These are phyloP conservation scores for Didymella sp. DNA, from an alignment of 2,329 filamentous ascomycete species.

Conservation along the genomic window DNA sequence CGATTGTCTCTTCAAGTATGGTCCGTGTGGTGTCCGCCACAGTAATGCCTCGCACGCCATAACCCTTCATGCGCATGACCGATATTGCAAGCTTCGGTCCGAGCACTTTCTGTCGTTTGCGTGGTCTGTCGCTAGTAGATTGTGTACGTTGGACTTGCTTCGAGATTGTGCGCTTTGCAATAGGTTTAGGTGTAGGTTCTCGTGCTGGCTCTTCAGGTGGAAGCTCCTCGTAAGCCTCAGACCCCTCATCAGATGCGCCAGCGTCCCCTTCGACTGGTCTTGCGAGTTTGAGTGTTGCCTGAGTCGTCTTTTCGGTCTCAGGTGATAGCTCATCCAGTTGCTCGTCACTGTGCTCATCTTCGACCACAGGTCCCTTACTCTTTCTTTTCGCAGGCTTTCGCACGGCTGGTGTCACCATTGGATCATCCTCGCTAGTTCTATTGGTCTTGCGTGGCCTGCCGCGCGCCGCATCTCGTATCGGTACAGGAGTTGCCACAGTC, in stretches of 20 bases:
- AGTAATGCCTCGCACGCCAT: conserved; percentile 52
- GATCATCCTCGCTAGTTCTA: conserved; percentile 7
- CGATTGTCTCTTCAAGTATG: conserved; percentile 59
- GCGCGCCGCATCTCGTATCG: conserved; percentile 6
- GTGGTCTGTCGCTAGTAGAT: conserved; percentile 28
- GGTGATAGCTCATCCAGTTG: conserved; percentile 33
- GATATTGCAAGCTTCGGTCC: conserved; percentile 42
- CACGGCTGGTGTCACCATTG: conserved; percentile 23
- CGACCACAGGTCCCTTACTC: not conserved
- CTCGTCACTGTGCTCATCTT: conserved; percentile 15
- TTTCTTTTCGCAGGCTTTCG: conserved; percentile 20
- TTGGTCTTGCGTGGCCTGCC: conserved; percentile 23
- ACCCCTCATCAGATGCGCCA: conserved; percentile 2
- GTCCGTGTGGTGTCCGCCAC: conserved; percentile 61
- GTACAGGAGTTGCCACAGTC: conserved; percentile 1
- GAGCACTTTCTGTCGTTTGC: conserved; percentile 38
- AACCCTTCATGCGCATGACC: conserved; percentile 51
- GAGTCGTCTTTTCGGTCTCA: conserved; percentile 16
- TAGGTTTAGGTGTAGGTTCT: conserved; percentile 19
- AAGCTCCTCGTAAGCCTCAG: conserved; percentile 22
- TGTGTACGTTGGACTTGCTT: conserved; percentile 24
- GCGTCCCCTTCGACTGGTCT: not conserved
- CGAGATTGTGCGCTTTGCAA: conserved; percentile 21
- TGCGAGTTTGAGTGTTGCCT: conserved; percentile 5
- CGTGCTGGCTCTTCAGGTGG: conserved; percentile 22